A percentile compares a stretch with the other conserved stretches of the same genome.
These are phyloP conservation scores for Xylariaceae sp. DNA, from an alignment of 2,329 filamentous ascomycete species.

Conservation along the genomic window DNA sequence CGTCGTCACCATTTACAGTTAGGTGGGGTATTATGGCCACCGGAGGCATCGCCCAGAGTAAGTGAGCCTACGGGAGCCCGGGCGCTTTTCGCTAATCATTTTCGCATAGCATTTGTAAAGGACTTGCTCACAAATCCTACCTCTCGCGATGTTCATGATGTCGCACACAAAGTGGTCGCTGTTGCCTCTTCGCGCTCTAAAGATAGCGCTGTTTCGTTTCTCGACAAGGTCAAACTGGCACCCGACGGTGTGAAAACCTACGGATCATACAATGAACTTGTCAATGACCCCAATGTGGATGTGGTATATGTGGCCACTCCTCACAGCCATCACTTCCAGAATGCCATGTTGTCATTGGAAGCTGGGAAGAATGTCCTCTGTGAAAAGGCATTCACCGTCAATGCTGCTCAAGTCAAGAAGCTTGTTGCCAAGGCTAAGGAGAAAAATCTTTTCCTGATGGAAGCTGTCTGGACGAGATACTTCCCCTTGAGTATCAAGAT, in stretches of 20 bases:
- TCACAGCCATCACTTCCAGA: conserved; percentile 91
- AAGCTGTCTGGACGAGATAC: conserved; percentile 86
- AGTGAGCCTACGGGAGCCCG: conserved; percentile 29
- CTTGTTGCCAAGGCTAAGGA: conserved; percentile 67
- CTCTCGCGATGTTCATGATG: conserved; percentile 64
- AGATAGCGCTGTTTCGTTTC: conserved; percentile 66
- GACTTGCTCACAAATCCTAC: conserved; percentile 74
- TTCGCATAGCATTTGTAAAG: conserved; percentile 58
- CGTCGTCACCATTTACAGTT: conserved; percentile 43
- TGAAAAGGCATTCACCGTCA: conserved; percentile 88
- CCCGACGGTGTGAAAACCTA: conserved; percentile 67
- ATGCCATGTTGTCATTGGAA: conserved; percentile 77
- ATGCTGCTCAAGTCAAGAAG: conserved; percentile 69
- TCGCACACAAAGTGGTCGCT: conserved; percentile 73
- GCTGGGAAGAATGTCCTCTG: conserved; percentile 86
- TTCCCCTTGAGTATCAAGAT: conserved; percentile 79
- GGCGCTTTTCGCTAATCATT: not conserved
- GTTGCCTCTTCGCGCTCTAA: conserved; percentile 75
- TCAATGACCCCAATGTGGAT: conserved; percentile 73
- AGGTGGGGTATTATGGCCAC: conserved; percentile 61
- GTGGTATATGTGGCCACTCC: conserved; percentile 88
- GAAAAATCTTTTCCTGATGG: conserved; percentile 76
- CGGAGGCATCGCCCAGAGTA: conserved; percentile 55
- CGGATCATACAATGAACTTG: conserved; percentile 77
- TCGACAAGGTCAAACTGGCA: conserved; percentile 62